These are phyloP conservation scores for Sphagnum fallax DNA, from an alignment of 228 moss, liverwort and hornwort species.

Conservation along the genomic window DNA sequence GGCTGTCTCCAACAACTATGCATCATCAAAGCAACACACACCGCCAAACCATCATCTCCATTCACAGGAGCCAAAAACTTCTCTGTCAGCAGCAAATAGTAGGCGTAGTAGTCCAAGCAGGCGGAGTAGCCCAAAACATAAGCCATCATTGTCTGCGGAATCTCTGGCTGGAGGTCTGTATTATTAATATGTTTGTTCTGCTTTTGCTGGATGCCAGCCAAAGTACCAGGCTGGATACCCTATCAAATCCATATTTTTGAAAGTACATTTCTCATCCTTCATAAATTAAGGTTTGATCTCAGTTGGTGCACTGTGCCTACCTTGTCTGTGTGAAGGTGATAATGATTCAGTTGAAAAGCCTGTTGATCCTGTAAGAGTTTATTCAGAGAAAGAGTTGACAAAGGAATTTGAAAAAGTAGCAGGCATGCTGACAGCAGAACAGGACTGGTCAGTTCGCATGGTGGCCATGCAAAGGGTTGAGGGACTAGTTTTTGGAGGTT, in stretches of 20 bases:
- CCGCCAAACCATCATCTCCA: conserved; percentile 27
- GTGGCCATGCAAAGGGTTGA: conserved; percentile 84
- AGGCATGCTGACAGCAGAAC: conserved; percentile 67
- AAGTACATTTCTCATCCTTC: background rate
- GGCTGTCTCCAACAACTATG: conserved; percentile 26
- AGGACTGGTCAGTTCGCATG: conserved; percentile 98
- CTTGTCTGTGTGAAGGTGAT: conserved; percentile 35
- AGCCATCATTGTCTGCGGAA: conserved; percentile 31
- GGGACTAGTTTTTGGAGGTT: conserved; percentile 87
- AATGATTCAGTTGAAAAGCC: conserved; percentile 54
- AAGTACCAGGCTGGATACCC: background rate
- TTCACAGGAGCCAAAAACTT: conserved; percentile 39
- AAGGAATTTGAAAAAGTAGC: conserved; percentile 90
- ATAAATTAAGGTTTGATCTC: background rate
- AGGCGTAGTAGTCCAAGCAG: conserved; percentile 41
- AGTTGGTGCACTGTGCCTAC: no score
- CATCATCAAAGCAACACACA: conserved; percentile 35
- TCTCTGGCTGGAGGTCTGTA: conserved; percentile 23
- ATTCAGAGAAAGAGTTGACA: conserved; percentile 80
- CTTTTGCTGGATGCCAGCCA: background rate
- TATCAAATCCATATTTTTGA: no score
- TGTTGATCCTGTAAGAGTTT: conserved; percentile 75
- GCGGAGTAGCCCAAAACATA: conserved; percentile 74
- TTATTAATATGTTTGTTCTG: no score
- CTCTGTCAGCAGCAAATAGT: conserved; percentile 32